Percentiles rank a stretch among this genome's conserved stretches.
phyloP scores from a whole-genome alignment of 225 moss, liverwort and hornwort genomes.

The Polytrichum commune region DNA sequence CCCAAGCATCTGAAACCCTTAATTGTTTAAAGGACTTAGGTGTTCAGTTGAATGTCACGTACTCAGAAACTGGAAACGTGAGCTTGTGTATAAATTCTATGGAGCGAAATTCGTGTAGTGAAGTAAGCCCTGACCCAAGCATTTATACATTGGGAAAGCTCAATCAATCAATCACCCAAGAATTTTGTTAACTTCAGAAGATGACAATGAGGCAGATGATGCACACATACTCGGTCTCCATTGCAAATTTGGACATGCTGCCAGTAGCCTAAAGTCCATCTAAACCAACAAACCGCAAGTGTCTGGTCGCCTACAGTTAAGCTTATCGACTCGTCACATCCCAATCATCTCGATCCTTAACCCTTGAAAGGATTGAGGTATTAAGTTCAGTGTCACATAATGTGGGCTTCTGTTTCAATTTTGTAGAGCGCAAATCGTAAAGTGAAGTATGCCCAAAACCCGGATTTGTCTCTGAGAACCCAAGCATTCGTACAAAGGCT shows the following conservation, averaged over 20 bases:
- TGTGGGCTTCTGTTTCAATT: too few species aligned
- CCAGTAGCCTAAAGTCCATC: constrained; percentile 46
- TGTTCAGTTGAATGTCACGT: too few species aligned
- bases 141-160: background rate
- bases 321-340: background rate
- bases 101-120: background rate
- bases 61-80: too few species aligned
- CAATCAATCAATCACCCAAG: background rate
- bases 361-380: too few species aligned
- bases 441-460: background rate
- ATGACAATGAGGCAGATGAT: background rate
- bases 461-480: background rate
- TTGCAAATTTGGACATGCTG: constrained; percentile 68
- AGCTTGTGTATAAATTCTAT: too few species aligned
- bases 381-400: too few species aligned
- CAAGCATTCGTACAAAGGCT: background rate
- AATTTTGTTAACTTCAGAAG: background rate
- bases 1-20: background rate
- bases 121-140: background rate
- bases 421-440: background rate
- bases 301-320: background rate
- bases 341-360: background rate
- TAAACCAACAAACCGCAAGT: background rate
- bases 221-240: constrained; percentile 26
- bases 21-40: too few species aligned